A percentile compares a stretch with the other conserved stretches of the same genome.
Conservation (phyloP, 108 stramenopile genomes). For the Skeletonema tropicum region DNA sequence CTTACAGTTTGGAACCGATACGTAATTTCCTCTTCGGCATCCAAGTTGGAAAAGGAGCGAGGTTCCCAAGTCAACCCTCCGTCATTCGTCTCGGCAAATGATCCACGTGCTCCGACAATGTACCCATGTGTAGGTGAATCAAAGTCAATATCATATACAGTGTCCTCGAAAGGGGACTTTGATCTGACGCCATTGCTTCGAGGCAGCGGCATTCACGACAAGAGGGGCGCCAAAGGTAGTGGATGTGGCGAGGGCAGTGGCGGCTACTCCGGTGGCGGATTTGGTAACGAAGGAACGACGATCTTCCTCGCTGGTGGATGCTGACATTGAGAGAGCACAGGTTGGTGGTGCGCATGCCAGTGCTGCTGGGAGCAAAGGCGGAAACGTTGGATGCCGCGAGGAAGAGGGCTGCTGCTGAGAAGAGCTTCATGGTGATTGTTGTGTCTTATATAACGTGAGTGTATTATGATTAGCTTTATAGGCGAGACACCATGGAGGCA, state of each 20-base stretch:
- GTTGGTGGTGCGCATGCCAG: neutral
- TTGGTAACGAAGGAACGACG: constrained; percentile 77
- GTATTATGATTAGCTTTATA: neutral
- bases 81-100: constrained; percentile 96
- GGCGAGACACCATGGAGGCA: no score
- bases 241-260: constrained; percentile 42
- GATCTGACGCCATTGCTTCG: constrained; percentile 79
- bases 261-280: constrained; percentile 56
- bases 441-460: neutral
- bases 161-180: constrained; percentile 88
- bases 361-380: constrained; percentile 10
- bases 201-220: constrained; percentile 66
- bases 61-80: constrained; percentile 94
- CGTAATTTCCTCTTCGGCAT: constrained; percentile 96
- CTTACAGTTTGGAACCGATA: constrained; percentile 89
- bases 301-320: constrained; percentile 41
- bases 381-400: constrained; percentile 15
- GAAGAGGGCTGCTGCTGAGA: constrained; percentile 31
- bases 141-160: constrained; percentile 95
- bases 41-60: constrained; percentile 93
- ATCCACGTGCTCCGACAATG: constrained; percentile 96
- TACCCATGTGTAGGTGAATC: constrained; percentile 92
- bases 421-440: constrained; percentile 36
- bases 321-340: constrained; percentile 18
- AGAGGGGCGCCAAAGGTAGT: constrained; percentile 34